Evolutionary conservation across 2,329 filamentous ascomycete species (phyloP), one percentile per base, ranked within the genome.

Genomic region (Nigrospora sphaerica): DNA sequence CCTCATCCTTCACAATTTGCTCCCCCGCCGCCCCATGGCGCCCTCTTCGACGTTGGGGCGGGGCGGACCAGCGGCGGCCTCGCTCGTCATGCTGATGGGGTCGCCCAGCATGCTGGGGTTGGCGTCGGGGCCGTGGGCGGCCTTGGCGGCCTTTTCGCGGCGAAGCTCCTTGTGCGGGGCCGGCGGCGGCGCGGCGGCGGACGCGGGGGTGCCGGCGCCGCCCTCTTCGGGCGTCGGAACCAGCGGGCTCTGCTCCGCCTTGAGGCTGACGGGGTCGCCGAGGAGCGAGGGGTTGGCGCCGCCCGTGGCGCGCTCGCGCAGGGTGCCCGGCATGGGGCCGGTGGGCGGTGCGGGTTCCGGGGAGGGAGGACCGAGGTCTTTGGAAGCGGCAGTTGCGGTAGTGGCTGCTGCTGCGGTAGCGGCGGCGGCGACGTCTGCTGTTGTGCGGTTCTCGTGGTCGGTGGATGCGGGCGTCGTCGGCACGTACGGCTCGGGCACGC

Each of bases 221-320:
- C 52, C 51, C 39, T 62, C 62, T 13, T 51, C 53, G 16, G 57
- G 52, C 4, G 53, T 54, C 1, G 64, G 63, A 32, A 62, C 49
- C 35, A 46, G 53, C 14, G 60, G 56, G 47, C 59, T 64, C 45
- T 54, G 61, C 48, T 69, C 67, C 9, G 65, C 65, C 48, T 69
- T 68, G 28, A 67, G 35, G 41, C 63, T 68, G 32, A 68, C 59
- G 3, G 67, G 66, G 42, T 69, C 67, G 28, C 66, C 66, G 9
- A 69, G 55, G 52, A 63, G 62, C 44, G 60, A 62, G 6, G 65
- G 64, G 49, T 73, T 61, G 12, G 61, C 60, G 42, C 52, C 50
- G 49, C 61, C 57, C 42, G 42, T 42, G 7, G 60, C 58, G 43
- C 58, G 60, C 33, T 61, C 57, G 46, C 58, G 57, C 37, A 61